Base-by-base conservation (phyloP, 2,329 filamentous ascomycete species). In the Chaetomium globosum region DNA sequence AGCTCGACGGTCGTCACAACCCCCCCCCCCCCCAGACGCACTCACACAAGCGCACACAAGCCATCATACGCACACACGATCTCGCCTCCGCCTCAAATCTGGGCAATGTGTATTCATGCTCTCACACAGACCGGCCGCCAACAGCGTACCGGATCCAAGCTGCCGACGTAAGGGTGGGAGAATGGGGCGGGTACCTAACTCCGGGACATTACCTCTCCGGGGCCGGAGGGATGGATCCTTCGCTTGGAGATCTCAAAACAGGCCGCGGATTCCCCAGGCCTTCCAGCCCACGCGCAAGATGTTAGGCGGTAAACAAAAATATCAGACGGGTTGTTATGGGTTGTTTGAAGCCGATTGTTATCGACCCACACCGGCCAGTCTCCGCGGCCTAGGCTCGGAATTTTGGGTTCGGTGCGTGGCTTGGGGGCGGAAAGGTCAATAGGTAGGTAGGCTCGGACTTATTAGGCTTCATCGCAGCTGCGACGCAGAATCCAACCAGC, bases 311-410 rank as follows among this genome's bases (percentile, higher is more conserved):
- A 13, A 56, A 23, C 10, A 30, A 36, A 36, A 13, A 53, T n/a
- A 56, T 28, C 13, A 36, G 39, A 39, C 5, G 10, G 39, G 28
- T 16, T 55, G 51, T 36, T 21, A 49, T 56, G 26, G 6, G 16
- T 52, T 23, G 58, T 60, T 52, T 60, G 58, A 60, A 49, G 58
- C 58, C 30, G n/a, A n/a, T 13, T 26, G 7, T 12, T 1, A 13
- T 9, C n/a, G 26, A 10, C 56, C 23, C 7, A n/a, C 39, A 13
- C 56, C 23, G 56, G 8, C 56, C 36, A 13, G 23, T 21, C 12
- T 7, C 16, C 39, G 23, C 28, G 56, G n/a, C 56, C 56, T n/a
- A 13, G 39, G 5, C 12, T 23, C 23, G 6, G 33, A 46, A 21
- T 46, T 52, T 26, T 52, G 23, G n/a, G 21, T 4, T 52, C 23